Base-by-base conservation (phyloP, 2,329 filamentous ascomycete genomes). In the Sclerotinia nivalis region DNA sequence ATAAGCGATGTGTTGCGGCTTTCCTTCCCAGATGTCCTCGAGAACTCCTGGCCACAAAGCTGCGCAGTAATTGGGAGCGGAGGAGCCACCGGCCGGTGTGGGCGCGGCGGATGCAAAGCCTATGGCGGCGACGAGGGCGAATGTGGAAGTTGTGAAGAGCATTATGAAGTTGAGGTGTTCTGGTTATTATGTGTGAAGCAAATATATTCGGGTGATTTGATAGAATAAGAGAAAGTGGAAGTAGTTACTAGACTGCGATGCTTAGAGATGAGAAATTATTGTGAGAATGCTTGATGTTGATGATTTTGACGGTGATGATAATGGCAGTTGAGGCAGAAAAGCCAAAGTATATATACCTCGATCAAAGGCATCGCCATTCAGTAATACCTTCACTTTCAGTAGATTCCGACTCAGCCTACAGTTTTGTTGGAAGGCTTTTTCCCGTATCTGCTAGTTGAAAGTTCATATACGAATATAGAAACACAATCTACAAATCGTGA, bases 331-430 rank as follows among this genome's bases (percentile, higher is more conserved):
- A 52, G n/a, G 18, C 22, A 10, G 45, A 20, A 4, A 13, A 1
- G n/a, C 20, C 28, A 25, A 28, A 43, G n/a, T 61, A 50, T 59
- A 60, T 61, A 61, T 68, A 61, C 60, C 28, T 62, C 22, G 22
- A 62, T 37, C 43, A 15, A 50, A 20, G 15, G 22, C 22, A 50
- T 49, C 22, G 9, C 12, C 22, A 34, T n/a, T 25, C 31, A 50
- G 45, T 13, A 62, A 62, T 37, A 10, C 7, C 45, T 62, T 62
- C 60, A 62, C 7, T n/a, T 49, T 37, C 60, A 50, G 13, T 37
- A 12, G 12, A 3, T 49, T 25, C 20, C 47, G 20, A 28, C 60
- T 15, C 60, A 64, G 47, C 47, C 45, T 49, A 31, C 47, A 20
- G 13, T 25, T 64, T 47, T 52, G 60, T 52, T 52, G 34, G 34